Base-by-base conservation (phyloP, 2,329 filamentous ascomycete species). In the Colletotrichum liriopes region DNA sequence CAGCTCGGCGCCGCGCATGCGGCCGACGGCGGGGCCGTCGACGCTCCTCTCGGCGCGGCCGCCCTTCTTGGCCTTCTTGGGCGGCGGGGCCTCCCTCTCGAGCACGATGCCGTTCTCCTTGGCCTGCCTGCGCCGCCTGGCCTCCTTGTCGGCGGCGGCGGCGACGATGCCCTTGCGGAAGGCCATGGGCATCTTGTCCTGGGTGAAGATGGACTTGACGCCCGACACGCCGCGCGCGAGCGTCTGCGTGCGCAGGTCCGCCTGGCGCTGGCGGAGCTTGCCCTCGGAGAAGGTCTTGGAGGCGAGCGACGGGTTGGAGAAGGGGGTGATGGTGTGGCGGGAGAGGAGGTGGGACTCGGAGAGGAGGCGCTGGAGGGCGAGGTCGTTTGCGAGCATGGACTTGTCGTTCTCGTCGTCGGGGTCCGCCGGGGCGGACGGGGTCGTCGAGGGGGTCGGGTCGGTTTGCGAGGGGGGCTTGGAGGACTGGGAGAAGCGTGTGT, bases 91-190 rank as follows among this genome's bases (percentile, higher is more conserved):
- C 39, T 35, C 79, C 73, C 86, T 87, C 85, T 98, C 96, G 43
- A 98, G 85, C 60, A 98, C 91, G 76, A 98, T 92, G 7, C 96
- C 96, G 77, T 96, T 97, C 86, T 98, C 96, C 78, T 88, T 90
- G 2, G 96, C 96, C 81, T 98, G 94, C 51, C 86, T 87, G 47
- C 96, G 86, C 63, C 96, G 85, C 84, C 89, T 93, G 16, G 88
- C 84, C 81, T 98, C 95, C 71, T 89, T 90, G 37, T 86, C 82
- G 1, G 81, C 85, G 29, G 89, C 89, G 64, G 95, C 94, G 1
- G 89, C 88, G 20, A 85, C 84, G 72, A 98, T 98, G n/a, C 96
- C 95, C 82, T 93, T 94, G 71, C 95, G 90, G 79, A 96, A 92
- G 52, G 91, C 84, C 88, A 97, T 93, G 23, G 96, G 96, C 94